phyloP scores from a whole-genome alignment of 306 rosid species.

The Begonia peltatifolia region DNA sequence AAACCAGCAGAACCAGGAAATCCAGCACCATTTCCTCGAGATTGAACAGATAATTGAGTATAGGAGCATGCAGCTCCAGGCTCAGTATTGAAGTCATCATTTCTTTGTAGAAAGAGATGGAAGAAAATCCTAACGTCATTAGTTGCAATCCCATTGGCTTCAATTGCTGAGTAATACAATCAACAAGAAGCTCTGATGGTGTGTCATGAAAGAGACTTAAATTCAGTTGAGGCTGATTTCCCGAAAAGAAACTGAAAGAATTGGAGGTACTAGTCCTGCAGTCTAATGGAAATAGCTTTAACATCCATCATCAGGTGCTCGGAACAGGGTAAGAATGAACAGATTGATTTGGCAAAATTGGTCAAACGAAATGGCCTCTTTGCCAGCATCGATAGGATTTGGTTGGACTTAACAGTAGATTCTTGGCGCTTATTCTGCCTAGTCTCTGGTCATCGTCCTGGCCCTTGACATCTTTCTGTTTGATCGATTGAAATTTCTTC shows the following conservation, averaged over 20 bases:
- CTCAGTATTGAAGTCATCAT: conserved; percentile 16
- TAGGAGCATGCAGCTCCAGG: conserved; percentile 8
- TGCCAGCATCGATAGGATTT: too few relatives aligned
- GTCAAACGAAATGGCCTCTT: too few relatives aligned
- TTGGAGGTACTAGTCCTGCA: conserved; percentile 23
- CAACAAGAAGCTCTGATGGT: conserved; percentile 36
- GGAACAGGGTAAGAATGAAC: conserved; percentile 26
- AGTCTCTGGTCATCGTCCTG: too few relatives aligned
- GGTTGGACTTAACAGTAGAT: too few relatives aligned
- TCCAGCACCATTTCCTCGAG: conserved; percentile 4
- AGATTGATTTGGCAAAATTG: too few relatives aligned
- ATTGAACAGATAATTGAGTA: conserved; percentile 11
- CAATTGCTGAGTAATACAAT: conserved; percentile 22
- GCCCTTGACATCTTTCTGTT: too few relatives aligned
- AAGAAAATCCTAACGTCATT: conserved; percentile 44
- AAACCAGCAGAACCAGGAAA: conserved; percentile 1
- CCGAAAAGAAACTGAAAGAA: conserved; percentile 49
- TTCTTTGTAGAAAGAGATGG: conserved; percentile 89
- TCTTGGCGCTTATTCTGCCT: too few relatives aligned
- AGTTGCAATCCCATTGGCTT: conserved; percentile 36
- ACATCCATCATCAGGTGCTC: conserved; percentile 46
- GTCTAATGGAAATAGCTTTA: conserved; percentile 43
- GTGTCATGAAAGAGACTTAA: conserved; percentile 19
- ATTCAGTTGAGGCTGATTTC: conserved; percentile 41
- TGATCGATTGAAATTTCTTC: too few relatives aligned